Base-by-base conservation (phyloP, 345 rosid genomes). In the Hibiscus mutabilis region DNA sequence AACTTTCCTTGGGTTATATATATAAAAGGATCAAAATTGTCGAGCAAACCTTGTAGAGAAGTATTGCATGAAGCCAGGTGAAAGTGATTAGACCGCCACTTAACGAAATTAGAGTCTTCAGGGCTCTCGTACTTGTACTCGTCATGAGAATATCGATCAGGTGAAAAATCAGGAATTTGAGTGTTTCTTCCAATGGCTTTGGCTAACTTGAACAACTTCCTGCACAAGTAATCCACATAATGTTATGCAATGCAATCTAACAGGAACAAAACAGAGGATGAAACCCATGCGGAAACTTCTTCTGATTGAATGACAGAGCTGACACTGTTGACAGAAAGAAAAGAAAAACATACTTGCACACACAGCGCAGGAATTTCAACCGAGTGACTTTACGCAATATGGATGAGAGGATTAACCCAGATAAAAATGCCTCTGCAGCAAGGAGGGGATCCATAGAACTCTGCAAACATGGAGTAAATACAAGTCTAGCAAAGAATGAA, bases 381-480 rank as follows among this genome's bases (percentile, higher is more conserved):
- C 79, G 79, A 18, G 70, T 55, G 70, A 82, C 44, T 77, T 79
- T 89, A 78, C 81, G 83, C 19, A 87, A 61, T 7, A 82, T 52
- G 60, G 78, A 74, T 25, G 92, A 84, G 31, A 82, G 56, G 1
- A 89, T 12, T 52, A 86, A 70, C 66, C 87, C 89, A 62, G 77
- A 76, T 74, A 91, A 68, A 42, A 90, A 73, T 62, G 91, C 88
- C 79, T 80, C 89, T 72, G 73, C 75, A 24, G 95, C 89, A 74
- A 94, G 86, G 61, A 91, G 66, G 57, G 93, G 98, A 82, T 94
- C 98, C 58, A 86, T 53, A 4, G 97, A 87, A 74, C 98, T 85
- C 97, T 94, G 83, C 62, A 82, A 76, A 81, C 49, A 82, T 56
- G 40, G 24, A 67, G 10, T 69, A 5, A 61, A 55, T 27, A 64